Evolutionary conservation across 2,329 filamentous ascomycete species (phyloP).

Genomic region (Bertia moriformis): DNA sequence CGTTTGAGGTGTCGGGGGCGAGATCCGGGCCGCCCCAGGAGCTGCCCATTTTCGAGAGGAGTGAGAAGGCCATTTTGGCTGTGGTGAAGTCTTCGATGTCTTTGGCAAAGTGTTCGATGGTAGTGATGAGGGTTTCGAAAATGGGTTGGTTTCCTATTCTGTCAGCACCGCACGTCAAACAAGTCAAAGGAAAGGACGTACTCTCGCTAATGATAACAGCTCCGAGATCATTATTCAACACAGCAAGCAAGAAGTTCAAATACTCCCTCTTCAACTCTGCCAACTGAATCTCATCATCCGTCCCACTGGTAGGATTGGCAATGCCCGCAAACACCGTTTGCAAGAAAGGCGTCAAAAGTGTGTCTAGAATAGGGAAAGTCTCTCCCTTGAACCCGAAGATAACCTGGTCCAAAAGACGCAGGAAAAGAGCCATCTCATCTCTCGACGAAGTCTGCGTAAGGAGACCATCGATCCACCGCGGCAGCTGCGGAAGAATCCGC

Average conservation of each 20-base stretch:
- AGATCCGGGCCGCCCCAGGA: background rate
- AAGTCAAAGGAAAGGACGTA: background rate
- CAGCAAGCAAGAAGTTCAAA: conserved; percentile 80
- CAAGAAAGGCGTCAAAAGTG: conserved; percentile 74
- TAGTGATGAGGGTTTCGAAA: conserved; percentile 76
- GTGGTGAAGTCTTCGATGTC: conserved; percentile 48
- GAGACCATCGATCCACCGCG: conserved; percentile 91
- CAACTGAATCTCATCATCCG: conserved; percentile 91
- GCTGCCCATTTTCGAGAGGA: conserved; percentile 58
- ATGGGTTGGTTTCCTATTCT: conserved; percentile 71
- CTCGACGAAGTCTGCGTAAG: conserved; percentile 82
- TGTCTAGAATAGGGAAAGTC: conserved; percentile 77
- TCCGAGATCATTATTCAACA: conserved; percentile 79
- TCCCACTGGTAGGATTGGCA: conserved; percentile 70
- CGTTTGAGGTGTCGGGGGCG: conserved; percentile 5
- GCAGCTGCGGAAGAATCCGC: conserved; percentile 73
- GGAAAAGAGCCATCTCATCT: conserved; percentile 93
- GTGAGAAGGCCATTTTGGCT: conserved; percentile 41
- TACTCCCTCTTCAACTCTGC: conserved; percentile 85
- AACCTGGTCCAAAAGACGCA: conserved; percentile 81
- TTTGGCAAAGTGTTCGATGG: conserved; percentile 59
- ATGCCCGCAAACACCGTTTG: conserved; percentile 80
- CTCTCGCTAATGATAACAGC: conserved; percentile 70
- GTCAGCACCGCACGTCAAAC: no score
- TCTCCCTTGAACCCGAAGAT: conserved; percentile 92